phyloP scores from a whole-genome alignment of 2,329 filamentous ascomycete genomes.

The Trichoderma semiorbis region DNA sequence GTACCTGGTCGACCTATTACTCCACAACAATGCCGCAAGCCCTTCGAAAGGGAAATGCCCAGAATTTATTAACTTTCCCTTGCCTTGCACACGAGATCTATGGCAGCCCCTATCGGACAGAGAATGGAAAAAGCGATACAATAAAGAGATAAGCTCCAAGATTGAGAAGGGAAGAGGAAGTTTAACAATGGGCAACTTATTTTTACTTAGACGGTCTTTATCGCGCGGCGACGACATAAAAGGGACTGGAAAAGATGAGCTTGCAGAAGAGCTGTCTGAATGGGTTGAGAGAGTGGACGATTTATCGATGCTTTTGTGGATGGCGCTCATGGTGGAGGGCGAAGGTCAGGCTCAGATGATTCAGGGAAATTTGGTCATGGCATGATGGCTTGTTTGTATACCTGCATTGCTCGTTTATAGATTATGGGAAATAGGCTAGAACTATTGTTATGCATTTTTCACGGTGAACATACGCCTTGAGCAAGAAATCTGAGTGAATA shows the following conservation, averaged over 20 bases:
- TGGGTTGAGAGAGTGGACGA: constrained; percentile 12
- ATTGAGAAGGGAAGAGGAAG: not conserved
- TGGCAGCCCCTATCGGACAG: constrained; percentile 1
- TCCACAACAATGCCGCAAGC: not conserved
- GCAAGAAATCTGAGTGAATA: not conserved
- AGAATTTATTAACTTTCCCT: not conserved
- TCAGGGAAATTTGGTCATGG: not conserved
- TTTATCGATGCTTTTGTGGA: constrained; percentile 6
- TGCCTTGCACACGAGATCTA: constrained; percentile 8
- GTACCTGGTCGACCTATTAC: not conserved
- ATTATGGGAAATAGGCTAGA: not conserved
- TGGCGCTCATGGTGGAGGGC: constrained; percentile 1
- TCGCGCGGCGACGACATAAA: not conserved
- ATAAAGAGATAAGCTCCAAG: not conserved
- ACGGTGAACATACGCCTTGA: not conserved
- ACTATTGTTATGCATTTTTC: not conserved
- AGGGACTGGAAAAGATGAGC: not conserved
- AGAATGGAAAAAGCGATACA: constrained; percentile 5
- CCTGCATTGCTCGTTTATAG: not conserved
- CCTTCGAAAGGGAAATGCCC: constrained; percentile 4
- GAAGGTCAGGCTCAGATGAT: constrained; percentile 7
- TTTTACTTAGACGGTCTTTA: not conserved
- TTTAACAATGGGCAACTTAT: not conserved
- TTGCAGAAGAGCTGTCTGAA: not conserved
- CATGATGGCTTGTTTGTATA: not conserved